Evolutionary conservation across 1,284 basidiomycete genomes (phyloP), one percentile per base, ranked within the genome.

Genomic region (Lignosus rhinocerotis): DNA sequence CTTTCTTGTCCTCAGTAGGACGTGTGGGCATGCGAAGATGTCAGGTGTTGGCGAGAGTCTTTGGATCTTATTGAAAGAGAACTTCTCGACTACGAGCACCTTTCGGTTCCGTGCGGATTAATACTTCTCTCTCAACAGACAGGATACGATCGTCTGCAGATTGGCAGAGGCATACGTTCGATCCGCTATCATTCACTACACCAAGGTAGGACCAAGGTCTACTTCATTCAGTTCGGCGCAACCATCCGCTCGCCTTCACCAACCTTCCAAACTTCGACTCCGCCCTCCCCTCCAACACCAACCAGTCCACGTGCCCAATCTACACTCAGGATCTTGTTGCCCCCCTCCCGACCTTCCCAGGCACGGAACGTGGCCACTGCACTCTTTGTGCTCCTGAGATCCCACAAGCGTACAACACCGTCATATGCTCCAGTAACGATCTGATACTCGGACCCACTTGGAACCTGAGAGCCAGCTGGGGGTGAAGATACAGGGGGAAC

Each of bases 381-480:
- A 10, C 77, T 73, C 66, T 84, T 84, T 16, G 78, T 75, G 65
- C 87, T 91, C 1, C 94, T 80, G 31, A 94, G 74, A 72, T 98
- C 95, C 94, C 94, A 97, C 17, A 97, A 77, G 30, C 93, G 82
- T 2, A 90, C 86, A 0, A 87, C 76, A 36, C 93, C 92, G 61
- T 94, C 92, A 70, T 95, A 94, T 0, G 88, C 87, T 1, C 92
- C 94, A 0, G 86, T 90, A 8, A 90, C 80, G 17, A 95, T 78
- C 63, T 93, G 91, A 66, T 90, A 79, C 30, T 75, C 67, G 6
- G 77, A 78, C 25, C 61, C 57, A 16, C 72, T 65, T 10, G 64
- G 36, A 65, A 3, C 53, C 62, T 3, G 73, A 66, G 73, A 66
- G 0, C 80, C 79, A 0, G 82, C 78, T 25, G 33, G 6, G 17